phyloP scores from a whole-genome alignment of 148 eudicot species.

The Dianthus caryophyllus region DNA sequence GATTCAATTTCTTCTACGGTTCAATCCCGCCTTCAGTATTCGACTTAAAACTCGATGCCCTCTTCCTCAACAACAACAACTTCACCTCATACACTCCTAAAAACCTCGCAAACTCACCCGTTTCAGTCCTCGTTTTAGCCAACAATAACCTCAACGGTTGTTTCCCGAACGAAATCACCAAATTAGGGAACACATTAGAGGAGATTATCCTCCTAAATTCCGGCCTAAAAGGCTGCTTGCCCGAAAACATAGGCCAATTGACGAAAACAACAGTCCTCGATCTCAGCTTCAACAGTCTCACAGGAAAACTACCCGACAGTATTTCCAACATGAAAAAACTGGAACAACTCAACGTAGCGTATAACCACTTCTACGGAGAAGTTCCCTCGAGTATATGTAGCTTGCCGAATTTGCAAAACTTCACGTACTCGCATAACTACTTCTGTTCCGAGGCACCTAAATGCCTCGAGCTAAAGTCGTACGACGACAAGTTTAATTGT shows the following conservation, averaged over 20 bases:
- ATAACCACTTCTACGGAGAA: slow-evolving; percentile 46
- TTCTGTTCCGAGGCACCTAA: slow-evolving; percentile 35
- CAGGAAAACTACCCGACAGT: slow-evolving; percentile 47
- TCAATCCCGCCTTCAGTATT: slow-evolving; percentile 41
- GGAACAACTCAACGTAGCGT: slow-evolving; percentile 56
- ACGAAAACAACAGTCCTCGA: slow-evolving; percentile 50
- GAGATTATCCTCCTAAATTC: slow-evolving; percentile 46
- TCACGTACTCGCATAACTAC: slow-evolving; percentile 57
- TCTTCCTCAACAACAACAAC: slow-evolving; percentile 62
- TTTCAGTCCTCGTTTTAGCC: slow-evolving; percentile 60
- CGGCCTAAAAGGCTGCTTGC: slow-evolving; percentile 51
- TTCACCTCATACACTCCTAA: slow-evolving; percentile 38
- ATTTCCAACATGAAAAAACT: slow-evolving; percentile 47
- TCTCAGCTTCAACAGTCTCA: slow-evolving; percentile 42
- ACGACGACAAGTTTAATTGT: slow-evolving; percentile 50
- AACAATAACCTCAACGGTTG: slow-evolving; percentile 55
- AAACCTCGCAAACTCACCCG: slow-evolving; percentile 50
- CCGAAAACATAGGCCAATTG: slow-evolving; percentile 41
- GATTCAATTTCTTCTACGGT: slow-evolving; percentile 55
- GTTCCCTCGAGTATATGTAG: slow-evolving; percentile 59
- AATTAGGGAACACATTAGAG: slow-evolving; percentile 47
- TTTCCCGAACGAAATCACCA: slow-evolving; percentile 43
- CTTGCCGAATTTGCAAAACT: slow-evolving; percentile 57
- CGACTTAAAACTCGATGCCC: slow-evolving; percentile 53
- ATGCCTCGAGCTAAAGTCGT: slow-evolving; percentile 33